phyloP scores from a whole-genome alignment of 108 stramenopile species.

The Stephanodiscus minutulus region DNA sequence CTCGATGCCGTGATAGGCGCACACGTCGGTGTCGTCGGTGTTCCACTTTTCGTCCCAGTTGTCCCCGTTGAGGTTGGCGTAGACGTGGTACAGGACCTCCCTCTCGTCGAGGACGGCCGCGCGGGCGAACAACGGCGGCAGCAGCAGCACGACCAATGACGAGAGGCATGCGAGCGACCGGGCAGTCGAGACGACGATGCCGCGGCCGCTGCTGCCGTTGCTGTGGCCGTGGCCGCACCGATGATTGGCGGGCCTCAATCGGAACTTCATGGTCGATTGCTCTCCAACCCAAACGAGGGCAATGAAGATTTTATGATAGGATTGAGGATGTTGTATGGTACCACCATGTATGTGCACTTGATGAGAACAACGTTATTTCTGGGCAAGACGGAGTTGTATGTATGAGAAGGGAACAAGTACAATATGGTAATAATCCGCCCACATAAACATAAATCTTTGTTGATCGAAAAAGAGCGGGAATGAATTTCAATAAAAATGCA shows the following conservation, averaged over 20 bases:
- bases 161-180: neutral
- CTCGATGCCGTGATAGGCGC: slow-evolving; percentile 31
- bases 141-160: slow-evolving; percentile 22
- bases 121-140: neutral
- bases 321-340: neutral
- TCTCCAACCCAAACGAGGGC: neutral
- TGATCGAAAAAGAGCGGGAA: too few relatives aligned
- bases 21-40: slow-evolving; percentile 13
- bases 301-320: too few relatives aligned
- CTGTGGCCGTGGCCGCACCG: neutral
- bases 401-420: too few relatives aligned
- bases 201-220: neutral
- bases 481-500: too few relatives aligned
- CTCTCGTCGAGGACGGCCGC: slow-evolving; percentile 12
- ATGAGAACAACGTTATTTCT: too few relatives aligned
- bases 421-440: too few relatives aligned
- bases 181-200: neutral
- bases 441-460: too few relatives aligned
- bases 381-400: too few relatives aligned
- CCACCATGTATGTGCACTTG: too few relatives aligned
- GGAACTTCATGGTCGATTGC: neutral
- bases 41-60: slow-evolving; percentile 35
- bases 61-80: slow-evolving; percentile 38
- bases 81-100: slow-evolving; percentile 27
- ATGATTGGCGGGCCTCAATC: neutral